phyloP scores from a whole-genome alignment of 2,329 filamentous ascomycete genomes.

The Xylariaceae sp. region DNA sequence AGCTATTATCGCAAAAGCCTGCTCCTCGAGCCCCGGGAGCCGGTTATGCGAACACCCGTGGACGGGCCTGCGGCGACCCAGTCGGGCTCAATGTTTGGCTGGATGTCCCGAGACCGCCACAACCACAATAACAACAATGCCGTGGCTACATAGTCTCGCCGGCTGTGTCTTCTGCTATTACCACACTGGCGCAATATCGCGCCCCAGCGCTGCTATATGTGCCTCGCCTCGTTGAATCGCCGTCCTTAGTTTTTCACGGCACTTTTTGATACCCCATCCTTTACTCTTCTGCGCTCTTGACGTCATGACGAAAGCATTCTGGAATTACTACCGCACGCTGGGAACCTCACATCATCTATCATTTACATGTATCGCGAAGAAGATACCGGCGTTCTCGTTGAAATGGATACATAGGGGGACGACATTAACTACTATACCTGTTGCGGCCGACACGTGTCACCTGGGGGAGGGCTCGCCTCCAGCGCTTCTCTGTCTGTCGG shows the following conservation, averaged over 20 bases:
- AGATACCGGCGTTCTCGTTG: constrained; percentile 20
- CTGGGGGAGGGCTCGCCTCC: no score
- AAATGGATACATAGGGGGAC: no score
- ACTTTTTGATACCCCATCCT: constrained; percentile 25
- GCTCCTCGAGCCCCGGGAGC: constrained; percentile 69
- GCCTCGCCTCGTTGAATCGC: background rate
- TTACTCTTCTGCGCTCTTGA: constrained; percentile 16
- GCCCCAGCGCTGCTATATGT: background rate
- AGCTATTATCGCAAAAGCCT: constrained; percentile 75
- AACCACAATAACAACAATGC: constrained; percentile 17
- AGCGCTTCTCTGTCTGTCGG: no score
- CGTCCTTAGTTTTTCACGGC: constrained; percentile 4
- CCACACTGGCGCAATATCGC: background rate
- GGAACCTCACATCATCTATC: constrained; percentile 12
- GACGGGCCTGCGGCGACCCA: constrained; percentile 19
- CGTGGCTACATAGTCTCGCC: constrained; percentile 19
- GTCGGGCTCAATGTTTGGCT: constrained; percentile 38
- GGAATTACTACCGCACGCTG: constrained; percentile 13
- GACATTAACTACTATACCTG: no score
- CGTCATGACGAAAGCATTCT: constrained; percentile 19
- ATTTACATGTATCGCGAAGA: constrained; percentile 16
- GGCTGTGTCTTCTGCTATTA: no score
- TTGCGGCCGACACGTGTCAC: no score
- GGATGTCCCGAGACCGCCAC: constrained; percentile 42
- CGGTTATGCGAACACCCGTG: constrained; percentile 24